Conservation (phyloP, 2,329 filamentous ascomycete genomes). For the Podosphaera fusca region DNA sequence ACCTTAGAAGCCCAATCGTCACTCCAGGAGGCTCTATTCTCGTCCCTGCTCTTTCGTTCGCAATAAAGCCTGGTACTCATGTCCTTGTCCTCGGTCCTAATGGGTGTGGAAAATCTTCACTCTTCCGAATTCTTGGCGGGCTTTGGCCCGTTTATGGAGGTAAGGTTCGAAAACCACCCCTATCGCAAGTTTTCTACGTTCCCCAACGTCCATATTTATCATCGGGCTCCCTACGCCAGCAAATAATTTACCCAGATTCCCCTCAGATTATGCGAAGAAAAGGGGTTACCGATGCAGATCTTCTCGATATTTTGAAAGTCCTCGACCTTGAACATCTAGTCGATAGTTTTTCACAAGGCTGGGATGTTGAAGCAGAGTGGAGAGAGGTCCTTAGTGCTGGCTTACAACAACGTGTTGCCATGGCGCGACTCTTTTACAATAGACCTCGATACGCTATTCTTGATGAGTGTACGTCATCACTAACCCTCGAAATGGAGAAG, state of each 20-base stretch:
- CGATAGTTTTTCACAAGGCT: constrained; percentile 50
- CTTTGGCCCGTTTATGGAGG: constrained; percentile 97
- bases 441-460: constrained; percentile 80
- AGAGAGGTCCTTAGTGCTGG: constrained; percentile 80
- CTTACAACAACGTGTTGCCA: constrained; percentile 85
- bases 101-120: constrained; percentile 84
- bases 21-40: constrained; percentile 91
- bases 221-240: constrained; percentile 75
- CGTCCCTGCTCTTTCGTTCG: constrained; percentile 66
- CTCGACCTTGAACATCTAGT: constrained; percentile 71
- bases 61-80: constrained; percentile 67
- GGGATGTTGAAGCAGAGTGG: constrained; percentile 94
- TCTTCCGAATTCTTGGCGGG: constrained; percentile 90
- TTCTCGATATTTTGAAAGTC: constrained; percentile 50
- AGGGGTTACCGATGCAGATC: constrained; percentile 58
- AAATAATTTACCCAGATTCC: constrained; percentile 89
- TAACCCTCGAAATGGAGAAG: constrained; percentile 87
- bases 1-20: constrained; percentile 47
- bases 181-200: constrained; percentile 92
- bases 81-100: constrained; percentile 84
- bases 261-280: constrained; percentile 70
- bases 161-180: constrained; percentile 72
- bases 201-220: constrained; percentile 88
- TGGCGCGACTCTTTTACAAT: constrained; percentile 91
- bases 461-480: constrained; percentile 85